phyloP scores from a whole-genome alignment of 176 grass and related monocot species.

The Carex littledalei region DNA sequence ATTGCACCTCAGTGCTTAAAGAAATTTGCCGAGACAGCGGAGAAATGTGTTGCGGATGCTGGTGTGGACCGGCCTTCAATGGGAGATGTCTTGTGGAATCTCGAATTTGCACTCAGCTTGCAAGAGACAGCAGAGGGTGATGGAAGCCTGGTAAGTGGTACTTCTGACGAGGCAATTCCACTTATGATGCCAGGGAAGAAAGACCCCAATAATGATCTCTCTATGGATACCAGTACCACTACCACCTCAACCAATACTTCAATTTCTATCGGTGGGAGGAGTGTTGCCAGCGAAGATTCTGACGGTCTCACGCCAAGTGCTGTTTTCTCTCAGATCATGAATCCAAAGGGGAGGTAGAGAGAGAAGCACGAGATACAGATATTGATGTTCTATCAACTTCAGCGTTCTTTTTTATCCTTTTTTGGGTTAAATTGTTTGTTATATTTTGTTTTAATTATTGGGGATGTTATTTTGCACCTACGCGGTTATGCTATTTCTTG shows the following conservation, averaged over 20 bases:
- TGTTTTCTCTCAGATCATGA: conserved; percentile 97
- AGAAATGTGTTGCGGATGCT: conserved; percentile 84
- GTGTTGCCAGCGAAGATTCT: conserved; percentile 61
- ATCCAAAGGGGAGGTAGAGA: conserved; percentile 86
- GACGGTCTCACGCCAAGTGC: conserved; percentile 73
- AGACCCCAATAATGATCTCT: conserved; percentile 47
- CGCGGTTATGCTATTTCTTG: conserved; percentile 5
- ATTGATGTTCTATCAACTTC: not conserved
- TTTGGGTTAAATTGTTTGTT: conserved; percentile 2
- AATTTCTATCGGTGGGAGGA: conserved; percentile 70
- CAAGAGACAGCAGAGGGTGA: conserved; percentile 75
- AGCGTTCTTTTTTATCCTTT: not conserved
- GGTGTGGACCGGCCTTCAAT: conserved; percentile 76
- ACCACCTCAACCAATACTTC: conserved; percentile 62
- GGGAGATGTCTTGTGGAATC: conserved; percentile 96
- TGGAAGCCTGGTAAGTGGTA: conserved; percentile 56
- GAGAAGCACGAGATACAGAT: not conserved
- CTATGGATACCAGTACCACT: conserved; percentile 49
- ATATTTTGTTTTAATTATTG: not conserved
- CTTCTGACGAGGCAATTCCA: conserved; percentile 46
- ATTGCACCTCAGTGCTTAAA: conserved; percentile 82
- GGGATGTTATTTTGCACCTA: not conserved
- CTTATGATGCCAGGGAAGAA: conserved; percentile 67
- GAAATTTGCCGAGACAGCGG: conserved; percentile 90
- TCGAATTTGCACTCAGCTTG: conserved; percentile 89